Evolutionary conservation across 176 grass and related monocot genomes (phyloP).

Genomic region (Ampelocalamus luodianensis): DNA sequence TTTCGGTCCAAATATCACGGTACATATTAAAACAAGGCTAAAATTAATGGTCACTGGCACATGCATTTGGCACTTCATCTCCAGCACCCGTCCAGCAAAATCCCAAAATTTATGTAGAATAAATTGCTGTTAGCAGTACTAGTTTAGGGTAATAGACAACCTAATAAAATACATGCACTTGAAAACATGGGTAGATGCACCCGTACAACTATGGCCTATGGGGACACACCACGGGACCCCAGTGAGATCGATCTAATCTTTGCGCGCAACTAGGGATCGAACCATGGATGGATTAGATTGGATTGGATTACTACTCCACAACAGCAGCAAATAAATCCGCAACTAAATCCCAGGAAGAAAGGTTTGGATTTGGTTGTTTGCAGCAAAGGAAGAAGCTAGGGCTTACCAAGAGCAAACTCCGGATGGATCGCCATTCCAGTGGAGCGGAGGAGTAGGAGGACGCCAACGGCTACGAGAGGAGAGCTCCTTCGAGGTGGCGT

Average conservation of each 20-base stretch:
- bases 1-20: neutral
- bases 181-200: conserved; percentile 6
- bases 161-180: neutral
- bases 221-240: too few species aligned
- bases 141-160: neutral
- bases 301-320: neutral
- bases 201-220: neutral
- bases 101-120: neutral
- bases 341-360: neutral
- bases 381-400: neutral
- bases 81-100: neutral
- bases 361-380: neutral
- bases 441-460: too few species aligned
- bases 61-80: neutral
- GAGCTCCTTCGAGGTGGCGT: neutral
- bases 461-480: neutral
- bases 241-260: neutral
- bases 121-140: neutral
- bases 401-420: neutral
- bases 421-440: neutral
- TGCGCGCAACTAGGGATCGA: neutral
- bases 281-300: neutral
- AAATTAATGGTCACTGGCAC: neutral
- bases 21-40: neutral
- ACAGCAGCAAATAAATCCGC: neutral